Evolutionary conservation across 768 basidiomycete species (phyloP).

Genomic region (Russula virescens): DNA sequence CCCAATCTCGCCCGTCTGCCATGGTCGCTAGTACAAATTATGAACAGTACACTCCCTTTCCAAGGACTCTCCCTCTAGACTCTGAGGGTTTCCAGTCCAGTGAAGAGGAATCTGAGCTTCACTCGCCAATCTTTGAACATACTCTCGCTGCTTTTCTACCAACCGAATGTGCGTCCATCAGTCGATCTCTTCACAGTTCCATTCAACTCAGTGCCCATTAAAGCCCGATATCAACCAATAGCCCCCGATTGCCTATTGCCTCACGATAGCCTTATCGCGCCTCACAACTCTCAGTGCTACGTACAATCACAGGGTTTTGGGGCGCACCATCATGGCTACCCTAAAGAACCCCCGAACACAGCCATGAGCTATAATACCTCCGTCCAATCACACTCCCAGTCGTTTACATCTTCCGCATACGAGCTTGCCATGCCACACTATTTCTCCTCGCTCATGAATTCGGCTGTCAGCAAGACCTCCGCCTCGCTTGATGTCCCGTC

Average conservation of each 20-base stretch:
- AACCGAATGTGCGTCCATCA: conserved; percentile 32
- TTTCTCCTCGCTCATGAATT: conserved; percentile 15
- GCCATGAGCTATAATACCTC: conserved; percentile 19
- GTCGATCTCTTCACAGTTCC: conserved; percentile 16
- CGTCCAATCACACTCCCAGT: conserved; percentile 19
- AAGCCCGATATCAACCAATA: conserved; percentile 60
- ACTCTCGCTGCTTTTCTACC: conserved; percentile 35
- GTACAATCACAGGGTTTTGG: conserved; percentile 21
- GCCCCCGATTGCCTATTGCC: conserved; percentile 20
- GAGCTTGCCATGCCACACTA: conserved; percentile 20
- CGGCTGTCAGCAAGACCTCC: conserved; percentile 9
- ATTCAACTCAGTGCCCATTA: conserved; percentile 32
- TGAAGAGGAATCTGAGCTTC: conserved; percentile 70
- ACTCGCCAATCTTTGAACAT: conserved; percentile 64
- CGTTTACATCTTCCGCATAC: conserved; percentile 23
- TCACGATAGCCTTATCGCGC: conserved; percentile 22
- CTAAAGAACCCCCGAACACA: conserved; percentile 23
- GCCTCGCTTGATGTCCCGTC: conserved; percentile 9
- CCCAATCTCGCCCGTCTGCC: conserved; percentile 26
- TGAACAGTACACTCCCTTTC: conserved; percentile 56
- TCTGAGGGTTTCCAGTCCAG: conserved; percentile 61
- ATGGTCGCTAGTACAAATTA: conserved; percentile 55
- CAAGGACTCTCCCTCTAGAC: conserved; percentile 45
- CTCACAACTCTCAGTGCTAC: conserved; percentile 18
- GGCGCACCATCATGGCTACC: conserved; percentile 14